Base-by-base conservation (phyloP, 2,329 filamentous ascomycete genomes). In the Coniochaeta sp. region DNA sequence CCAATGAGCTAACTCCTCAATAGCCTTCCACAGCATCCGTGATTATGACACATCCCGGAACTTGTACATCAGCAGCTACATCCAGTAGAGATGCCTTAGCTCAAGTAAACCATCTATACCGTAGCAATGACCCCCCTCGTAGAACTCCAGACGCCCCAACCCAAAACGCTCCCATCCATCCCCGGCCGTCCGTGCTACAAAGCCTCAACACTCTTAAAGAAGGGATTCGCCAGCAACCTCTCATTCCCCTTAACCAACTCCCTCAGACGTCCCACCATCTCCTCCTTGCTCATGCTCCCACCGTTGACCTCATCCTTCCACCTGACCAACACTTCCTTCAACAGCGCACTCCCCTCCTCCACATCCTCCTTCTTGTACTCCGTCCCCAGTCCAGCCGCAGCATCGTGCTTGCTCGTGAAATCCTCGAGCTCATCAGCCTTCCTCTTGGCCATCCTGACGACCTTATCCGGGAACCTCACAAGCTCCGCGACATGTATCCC, bases 391-490 rank as follows among this genome's bases (percentile, higher is more conserved):
- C 75, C 70, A 3, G 73, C 74, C 2, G 74, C 69, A 52, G 81
- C 80, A 63, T 90, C 87, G 67, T 90, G 86, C 76, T 92, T 93
- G 58, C 84, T 84, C 0, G 90, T 89, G 68, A 99, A 99, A 72
- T 99, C 95, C 73, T 99, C 95, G 38, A 99, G 81, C 79, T 99
- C 96, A 73, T 98, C 95, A 0, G 95, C 95, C 78, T 99, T 99
- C 67, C 95, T 86, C 77, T 96, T 96, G n/a, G 95, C 95, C 96
- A 99, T 99, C 64, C 92, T 91, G 62, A 99, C 90, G 17, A 99
- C 96, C 77, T 99, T 99, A 67, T 91, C 88, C 0, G 95, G 95
- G 77, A 99, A 99, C 52, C 93, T 87, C 22, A 99, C 95, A 6
- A 99, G 83, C 77, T 99, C 95, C 0, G 95, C 95, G 16, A 99